Conservation (phyloP, 768 basidiomycete genomes). For the Hygrocybe punicea region DNA sequence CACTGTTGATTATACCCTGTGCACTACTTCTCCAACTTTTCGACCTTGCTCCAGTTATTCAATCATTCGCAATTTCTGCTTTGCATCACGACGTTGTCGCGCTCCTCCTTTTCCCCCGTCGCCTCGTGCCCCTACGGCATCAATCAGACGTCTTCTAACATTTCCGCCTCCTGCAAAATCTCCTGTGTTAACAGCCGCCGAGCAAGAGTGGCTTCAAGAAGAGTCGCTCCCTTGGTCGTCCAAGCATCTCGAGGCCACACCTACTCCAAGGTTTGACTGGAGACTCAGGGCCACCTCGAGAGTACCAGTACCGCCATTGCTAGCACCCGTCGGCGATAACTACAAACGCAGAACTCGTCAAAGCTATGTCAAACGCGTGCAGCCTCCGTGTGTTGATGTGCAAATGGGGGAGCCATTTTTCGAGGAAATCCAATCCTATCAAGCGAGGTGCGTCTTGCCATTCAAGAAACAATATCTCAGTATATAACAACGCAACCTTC, state of each 20-base stretch:
- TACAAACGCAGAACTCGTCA: constrained; percentile 6
- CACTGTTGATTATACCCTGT: not conserved
- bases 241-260: constrained; percentile 5
- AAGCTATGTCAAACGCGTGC: constrained; percentile 37
- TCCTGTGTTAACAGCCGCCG: constrained; percentile 25
- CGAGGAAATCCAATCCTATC: constrained; percentile 52
- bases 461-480: not conserved
- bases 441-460: constrained; percentile 42
- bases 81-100: too few relatives aligned
- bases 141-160: too few relatives aligned
- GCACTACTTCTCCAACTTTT: not conserved
- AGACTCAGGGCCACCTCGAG: constrained; percentile 52
- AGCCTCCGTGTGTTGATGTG: constrained; percentile 33
- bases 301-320: constrained; percentile 12
- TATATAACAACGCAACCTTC: not conserved
- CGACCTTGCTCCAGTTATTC: not conserved
- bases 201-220: constrained; percentile 41
- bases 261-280: constrained; percentile 55
- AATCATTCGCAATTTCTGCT: too few relatives aligned
- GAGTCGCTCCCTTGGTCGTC: constrained; percentile 10
- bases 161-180: not conserved
- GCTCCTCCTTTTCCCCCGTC: too few relatives aligned
- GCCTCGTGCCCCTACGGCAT: too few relatives aligned
- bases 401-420: constrained; percentile 42
- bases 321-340: not conserved